These are phyloP conservation scores for Serendipita sp. DNA, from an alignment of 1,284 basidiomycete species.

Conservation along the genomic window DNA sequence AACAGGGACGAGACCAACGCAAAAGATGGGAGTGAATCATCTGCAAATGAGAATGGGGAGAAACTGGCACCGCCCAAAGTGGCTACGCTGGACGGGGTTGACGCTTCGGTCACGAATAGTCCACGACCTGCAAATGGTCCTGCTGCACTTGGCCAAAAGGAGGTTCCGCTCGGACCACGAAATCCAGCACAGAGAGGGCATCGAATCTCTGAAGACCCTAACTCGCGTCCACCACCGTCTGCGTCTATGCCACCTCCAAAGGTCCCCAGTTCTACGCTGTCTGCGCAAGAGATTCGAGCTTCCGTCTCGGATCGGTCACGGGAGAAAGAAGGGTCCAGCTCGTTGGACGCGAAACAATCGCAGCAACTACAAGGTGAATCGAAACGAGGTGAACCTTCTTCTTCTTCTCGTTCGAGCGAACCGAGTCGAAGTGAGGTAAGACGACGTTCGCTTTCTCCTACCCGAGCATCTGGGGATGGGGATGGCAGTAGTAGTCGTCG, in stretches of 20 bases:
- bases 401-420: slow-evolving; percentile 1
- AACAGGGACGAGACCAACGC: neutral
- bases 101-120: slow-evolving; percentile 6
- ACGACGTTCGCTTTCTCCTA: neutral
- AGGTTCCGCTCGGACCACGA: slow-evolving; percentile 1
- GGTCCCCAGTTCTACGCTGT: slow-evolving; percentile 62
- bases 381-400: slow-evolving; percentile 9
- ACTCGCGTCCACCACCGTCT: slow-evolving; percentile 21
- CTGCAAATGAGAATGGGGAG: neutral
- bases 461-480: neutral
- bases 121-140: slow-evolving; percentile 19
- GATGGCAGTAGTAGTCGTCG: neutral
- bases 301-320: slow-evolving; percentile 33
- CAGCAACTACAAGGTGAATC: slow-evolving; percentile 28
- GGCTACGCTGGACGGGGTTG: neutral
- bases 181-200: slow-evolving; percentile 26
- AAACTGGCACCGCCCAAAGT: slow-evolving; percentile 5
- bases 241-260: slow-evolving; percentile 59
- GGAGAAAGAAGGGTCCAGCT: slow-evolving; percentile 16
- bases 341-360: slow-evolving; percentile 5
- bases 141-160: neutral
- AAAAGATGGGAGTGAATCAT: neutral
- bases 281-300: slow-evolving; percentile 67
- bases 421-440: neutral
- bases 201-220: slow-evolving; percentile 18